A percentile compares a stretch with the other conserved stretches of the same genome.
Evolutionary conservation across 805 yeast species (phyloP).

Genomic region (Metschnikowia orientalis): DNA sequence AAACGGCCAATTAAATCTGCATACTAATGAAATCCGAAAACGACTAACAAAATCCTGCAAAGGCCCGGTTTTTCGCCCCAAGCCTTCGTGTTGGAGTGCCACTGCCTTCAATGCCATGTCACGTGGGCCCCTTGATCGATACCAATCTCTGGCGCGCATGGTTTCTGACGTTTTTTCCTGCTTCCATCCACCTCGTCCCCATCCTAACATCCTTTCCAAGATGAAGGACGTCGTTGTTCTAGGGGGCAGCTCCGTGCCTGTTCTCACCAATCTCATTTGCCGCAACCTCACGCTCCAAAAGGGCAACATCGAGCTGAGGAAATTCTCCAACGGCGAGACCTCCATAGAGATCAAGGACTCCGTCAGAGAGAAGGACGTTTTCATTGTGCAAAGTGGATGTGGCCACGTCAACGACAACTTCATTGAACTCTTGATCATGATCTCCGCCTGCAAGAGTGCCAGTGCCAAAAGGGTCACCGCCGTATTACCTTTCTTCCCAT

Average conservation of each 20-base stretch:
- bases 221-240: slow-evolving; percentile 86
- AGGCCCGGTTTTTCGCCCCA: too few relatives aligned
- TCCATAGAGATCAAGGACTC: slow-evolving; percentile 80
- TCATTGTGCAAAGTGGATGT: slow-evolving; percentile 80
- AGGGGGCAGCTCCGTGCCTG: slow-evolving; percentile 89
- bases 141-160: too few relatives aligned
- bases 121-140: too few relatives aligned
- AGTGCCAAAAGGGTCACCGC: slow-evolving; percentile 87
- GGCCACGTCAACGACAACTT: slow-evolving; percentile 86
- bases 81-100: too few relatives aligned
- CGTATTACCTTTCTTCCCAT: slow-evolving; percentile 89
- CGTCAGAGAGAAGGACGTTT: slow-evolving; percentile 94
- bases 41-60: too few relatives aligned
- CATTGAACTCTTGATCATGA: slow-evolving; percentile 74
- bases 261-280: slow-evolving; percentile 70
- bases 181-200: too few relatives aligned
- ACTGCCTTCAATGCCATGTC: too few relatives aligned
- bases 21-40: too few relatives aligned
- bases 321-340: slow-evolving; percentile 88
- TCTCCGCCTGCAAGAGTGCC: slow-evolving; percentile 91
- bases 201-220: too few relatives aligned
- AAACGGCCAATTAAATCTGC: too few relatives aligned
- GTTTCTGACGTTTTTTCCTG: too few relatives aligned
- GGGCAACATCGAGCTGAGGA: slow-evolving; percentile 60
- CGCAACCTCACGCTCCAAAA: slow-evolving; percentile 67